These are phyloP conservation scores for Phialophora tarda DNA, from an alignment of 2,329 filamentous ascomycete genomes.

Conservation along the genomic window DNA sequence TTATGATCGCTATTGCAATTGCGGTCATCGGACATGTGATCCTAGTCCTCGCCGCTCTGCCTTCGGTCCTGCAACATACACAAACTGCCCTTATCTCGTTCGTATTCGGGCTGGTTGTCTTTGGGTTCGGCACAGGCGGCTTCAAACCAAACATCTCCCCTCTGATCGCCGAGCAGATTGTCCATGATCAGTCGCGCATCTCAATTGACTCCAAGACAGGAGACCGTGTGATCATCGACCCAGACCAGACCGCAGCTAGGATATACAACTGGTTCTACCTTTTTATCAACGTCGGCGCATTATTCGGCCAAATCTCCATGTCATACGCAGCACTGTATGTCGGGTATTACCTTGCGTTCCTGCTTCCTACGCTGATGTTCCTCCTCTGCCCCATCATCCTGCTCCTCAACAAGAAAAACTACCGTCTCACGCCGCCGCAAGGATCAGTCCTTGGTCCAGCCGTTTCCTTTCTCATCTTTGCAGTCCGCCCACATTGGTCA, in stretches of 20 bases:
- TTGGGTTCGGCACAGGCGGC: conserved; percentile 63
- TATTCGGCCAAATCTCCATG: conserved; percentile 68
- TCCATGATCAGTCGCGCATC: conserved; percentile 63
- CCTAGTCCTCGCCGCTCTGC: conserved; percentile 41
- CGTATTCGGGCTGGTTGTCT: conserved; percentile 44
- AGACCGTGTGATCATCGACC: conserved; percentile 73
- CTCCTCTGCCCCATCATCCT: conserved; percentile 67
- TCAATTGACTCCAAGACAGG: conserved; percentile 59
- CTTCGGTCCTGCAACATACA: conserved; percentile 40
- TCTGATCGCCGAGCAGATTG: conserved; percentile 73
- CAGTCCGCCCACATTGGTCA: conserved; percentile 68
- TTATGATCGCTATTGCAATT: conserved; percentile 43
- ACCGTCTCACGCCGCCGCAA: conserved; percentile 68
- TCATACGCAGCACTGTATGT: conserved; percentile 77
- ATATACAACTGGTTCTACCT: conserved; percentile 75
- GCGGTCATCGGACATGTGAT: conserved; percentile 46
- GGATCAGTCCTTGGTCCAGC: conserved; percentile 75
- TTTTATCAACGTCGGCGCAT: conserved; percentile 70
- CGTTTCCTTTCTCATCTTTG: conserved; percentile 63
- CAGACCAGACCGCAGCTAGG: conserved; percentile 69
- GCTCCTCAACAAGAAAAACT: conserved; percentile 64
- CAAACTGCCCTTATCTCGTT: conserved; percentile 39
- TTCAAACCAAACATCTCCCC: conserved; percentile 82
- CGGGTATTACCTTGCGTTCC: conserved; percentile 74
- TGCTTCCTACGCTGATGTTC: conserved; percentile 71